Conservation (phyloP, 208 protist genomes). For the Novymonas esmeraldas region DNA sequence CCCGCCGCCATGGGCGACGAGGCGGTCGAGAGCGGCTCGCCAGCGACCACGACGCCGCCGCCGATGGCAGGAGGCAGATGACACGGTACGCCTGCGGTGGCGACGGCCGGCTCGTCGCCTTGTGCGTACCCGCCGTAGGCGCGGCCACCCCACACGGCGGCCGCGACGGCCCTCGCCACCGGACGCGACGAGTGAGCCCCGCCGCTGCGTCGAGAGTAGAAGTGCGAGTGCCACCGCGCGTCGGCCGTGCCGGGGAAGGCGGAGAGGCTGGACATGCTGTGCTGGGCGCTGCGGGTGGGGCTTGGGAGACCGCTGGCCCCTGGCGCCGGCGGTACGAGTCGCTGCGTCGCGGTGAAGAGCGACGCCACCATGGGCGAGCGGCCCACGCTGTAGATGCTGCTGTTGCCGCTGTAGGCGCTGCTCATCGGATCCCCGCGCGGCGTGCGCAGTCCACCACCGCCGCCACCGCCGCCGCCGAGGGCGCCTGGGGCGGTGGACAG, state of each 20-base stretch:
- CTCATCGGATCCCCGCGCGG: not conserved
- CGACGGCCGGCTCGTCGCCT: not conserved
- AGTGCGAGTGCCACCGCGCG: conserved; percentile 3
- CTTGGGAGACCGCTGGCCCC: conserved; percentile 12
- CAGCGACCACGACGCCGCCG: not conserved
- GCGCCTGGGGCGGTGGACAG: not conserved
- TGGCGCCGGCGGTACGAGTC: conserved; percentile 13
- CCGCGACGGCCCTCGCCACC: not conserved
- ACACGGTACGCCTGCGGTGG: not conserved
- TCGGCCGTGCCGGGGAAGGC: conserved; percentile 12
- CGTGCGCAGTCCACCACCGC: not conserved
- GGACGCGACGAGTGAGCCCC: not conserved
- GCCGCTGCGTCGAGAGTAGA: conserved; percentile 6
- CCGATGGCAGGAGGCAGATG: not conserved
- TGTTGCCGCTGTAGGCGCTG: conserved; percentile 3
- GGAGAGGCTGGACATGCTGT: conserved; percentile 14
- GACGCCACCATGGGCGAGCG: conserved; percentile 6
- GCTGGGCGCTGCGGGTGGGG: conserved; percentile 9
- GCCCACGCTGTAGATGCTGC: not conserved
- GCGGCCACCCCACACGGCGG: not conserved
- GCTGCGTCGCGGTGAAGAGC: conserved; percentile 9
- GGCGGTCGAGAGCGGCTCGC: not conserved
- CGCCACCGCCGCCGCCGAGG: not conserved
- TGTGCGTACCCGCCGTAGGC: not conserved
- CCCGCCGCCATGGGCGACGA: not conserved